Conservation (phyloP, 208 protist species). For the Leishmania arabica region DNA sequence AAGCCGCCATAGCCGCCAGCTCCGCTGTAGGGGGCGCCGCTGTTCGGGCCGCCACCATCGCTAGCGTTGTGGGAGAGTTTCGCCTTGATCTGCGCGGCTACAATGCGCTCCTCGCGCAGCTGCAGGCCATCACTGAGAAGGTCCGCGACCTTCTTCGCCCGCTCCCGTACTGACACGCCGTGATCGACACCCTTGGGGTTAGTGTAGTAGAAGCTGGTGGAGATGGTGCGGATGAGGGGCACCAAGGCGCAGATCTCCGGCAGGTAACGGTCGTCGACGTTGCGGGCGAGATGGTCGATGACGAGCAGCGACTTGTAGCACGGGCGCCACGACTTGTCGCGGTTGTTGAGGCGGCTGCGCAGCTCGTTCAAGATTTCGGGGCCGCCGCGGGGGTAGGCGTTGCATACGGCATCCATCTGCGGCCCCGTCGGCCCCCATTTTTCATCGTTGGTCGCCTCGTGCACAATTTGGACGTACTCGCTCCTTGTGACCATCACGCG, state of each 20-base stretch:
- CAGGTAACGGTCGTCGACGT: slow-evolving; percentile 61
- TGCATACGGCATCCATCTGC: slow-evolving; percentile 89
- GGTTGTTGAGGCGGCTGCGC: slow-evolving; percentile 77
- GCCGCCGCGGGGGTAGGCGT: slow-evolving; percentile 60
- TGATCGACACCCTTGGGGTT: slow-evolving; percentile 88
- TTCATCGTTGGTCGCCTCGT: slow-evolving; percentile 88
- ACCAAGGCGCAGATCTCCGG: slow-evolving; percentile 74
- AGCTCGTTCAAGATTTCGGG: slow-evolving; percentile 84
- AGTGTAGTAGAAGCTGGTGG: slow-evolving; percentile 84
- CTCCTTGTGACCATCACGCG: slow-evolving; percentile 77
- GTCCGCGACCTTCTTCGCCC: slow-evolving; percentile 79
- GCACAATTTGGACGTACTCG: slow-evolving; percentile 71
- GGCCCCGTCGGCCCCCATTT: slow-evolving; percentile 88
- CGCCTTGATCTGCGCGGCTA: slow-evolving; percentile 62
- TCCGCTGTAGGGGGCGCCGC: slow-evolving; percentile 16
- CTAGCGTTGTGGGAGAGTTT: slow-evolving; percentile 64
- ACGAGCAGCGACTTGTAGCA: slow-evolving; percentile 91
- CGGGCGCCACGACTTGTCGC: slow-evolving; percentile 81
- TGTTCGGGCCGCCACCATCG: slow-evolving; percentile 34
- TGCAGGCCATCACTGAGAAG: slow-evolving; percentile 78
- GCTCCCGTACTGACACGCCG: slow-evolving; percentile 87
- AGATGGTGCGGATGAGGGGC: slow-evolving; percentile 69
- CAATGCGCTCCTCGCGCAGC: slow-evolving; percentile 81
- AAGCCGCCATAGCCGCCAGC: slow-evolving; percentile 5
- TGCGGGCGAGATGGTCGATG: slow-evolving; percentile 85